Evolutionary conservation across 495 filamentous ascomycete species (phyloP).

Genomic region (Penicillium macrosclerotiorum): DNA sequence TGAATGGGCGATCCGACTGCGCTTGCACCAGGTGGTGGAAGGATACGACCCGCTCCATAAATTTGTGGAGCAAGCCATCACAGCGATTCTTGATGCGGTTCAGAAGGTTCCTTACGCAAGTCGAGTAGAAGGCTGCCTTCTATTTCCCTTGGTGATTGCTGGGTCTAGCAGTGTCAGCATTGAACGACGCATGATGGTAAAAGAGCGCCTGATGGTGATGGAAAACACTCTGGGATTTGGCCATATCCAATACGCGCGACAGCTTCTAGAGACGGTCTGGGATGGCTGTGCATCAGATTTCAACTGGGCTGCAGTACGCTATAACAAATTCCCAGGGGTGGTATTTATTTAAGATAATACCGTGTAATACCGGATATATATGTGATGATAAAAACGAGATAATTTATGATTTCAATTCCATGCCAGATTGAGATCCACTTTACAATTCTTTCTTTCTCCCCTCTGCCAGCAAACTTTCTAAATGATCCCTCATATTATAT

Average conservation of each 20-base stretch:
- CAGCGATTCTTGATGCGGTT: constrained; percentile 16
- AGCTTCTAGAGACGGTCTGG: constrained; percentile 25
- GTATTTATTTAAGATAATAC: constrained; percentile 20
- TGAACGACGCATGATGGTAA: constrained; percentile 28
- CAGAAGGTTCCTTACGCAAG: constrained; percentile 25
- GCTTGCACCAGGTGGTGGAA: constrained; percentile 29
- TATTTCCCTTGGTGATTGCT: constrained; percentile 29
- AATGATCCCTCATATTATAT: constrained; percentile 24
- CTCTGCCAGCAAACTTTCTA: constrained; percentile 14
- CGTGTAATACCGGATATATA: neutral
- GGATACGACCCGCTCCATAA: constrained; percentile 21
- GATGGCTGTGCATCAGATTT: constrained; percentile 3
- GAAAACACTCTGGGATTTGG: constrained; percentile 28
- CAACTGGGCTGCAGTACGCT: constrained; percentile 29
- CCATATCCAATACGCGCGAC: constrained; percentile 25
- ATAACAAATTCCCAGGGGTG: constrained; percentile 27
- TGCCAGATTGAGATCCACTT: too few species aligned
- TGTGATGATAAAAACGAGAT: neutral
- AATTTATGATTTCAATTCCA: neutral
- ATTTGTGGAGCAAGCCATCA: constrained; percentile 19
- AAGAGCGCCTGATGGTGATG: constrained; percentile 32
- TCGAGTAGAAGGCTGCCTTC: constrained; percentile 25
- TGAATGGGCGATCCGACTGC: constrained; percentile 30
- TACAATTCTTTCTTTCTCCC: too few species aligned
- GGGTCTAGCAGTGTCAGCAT: constrained; percentile 22